A percentile compares a stretch with the other conserved stretches of the same genome.
These are phyloP conservation scores for Henckelia pumila DNA, from an alignment of 257 asterid species.

Conservation along the genomic window DNA sequence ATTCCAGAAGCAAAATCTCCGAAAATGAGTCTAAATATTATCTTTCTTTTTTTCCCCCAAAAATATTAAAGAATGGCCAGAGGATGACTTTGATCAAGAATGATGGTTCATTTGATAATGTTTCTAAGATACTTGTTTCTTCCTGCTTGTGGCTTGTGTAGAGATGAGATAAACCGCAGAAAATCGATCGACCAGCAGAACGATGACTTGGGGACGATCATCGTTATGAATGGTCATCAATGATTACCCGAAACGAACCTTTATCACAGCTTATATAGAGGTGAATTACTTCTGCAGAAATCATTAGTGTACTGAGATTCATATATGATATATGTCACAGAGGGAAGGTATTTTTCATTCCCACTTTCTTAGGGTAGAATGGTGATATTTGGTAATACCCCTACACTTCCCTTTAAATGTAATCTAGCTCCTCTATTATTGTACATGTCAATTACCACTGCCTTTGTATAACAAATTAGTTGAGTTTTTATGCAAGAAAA, in stretches of 20 bases:
- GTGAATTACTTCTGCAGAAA: neutral
- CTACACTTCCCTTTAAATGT: neutral
- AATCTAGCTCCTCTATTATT: neutral
- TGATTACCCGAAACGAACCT: neutral
- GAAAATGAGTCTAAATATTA: too few relatives aligned
- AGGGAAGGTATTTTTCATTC: neutral
- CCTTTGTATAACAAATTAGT: neutral
- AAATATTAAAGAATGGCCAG: too few relatives aligned
- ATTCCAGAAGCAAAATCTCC: neutral
- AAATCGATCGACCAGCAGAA: slow-evolving; percentile 25
- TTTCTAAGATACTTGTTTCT: neutral
- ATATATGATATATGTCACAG: neutral
- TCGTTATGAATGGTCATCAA: slow-evolving; percentile 26
- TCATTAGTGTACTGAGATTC: neutral
- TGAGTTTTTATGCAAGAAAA: neutral
- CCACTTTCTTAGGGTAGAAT: neutral
- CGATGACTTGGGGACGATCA: slow-evolving; percentile 26
- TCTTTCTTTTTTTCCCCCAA: too few relatives aligned
- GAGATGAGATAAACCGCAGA: slow-evolving; percentile 39
- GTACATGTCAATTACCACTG: neutral
- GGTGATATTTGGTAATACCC: neutral
- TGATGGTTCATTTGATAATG: neutral
- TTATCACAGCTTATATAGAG: neutral
- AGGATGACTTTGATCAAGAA: too few relatives aligned
- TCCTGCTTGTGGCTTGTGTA: slow-evolving; percentile 24